These are phyloP conservation scores for Sinapis alba DNA, from an alignment of 441 rosid genomes.

Conservation along the genomic window DNA sequence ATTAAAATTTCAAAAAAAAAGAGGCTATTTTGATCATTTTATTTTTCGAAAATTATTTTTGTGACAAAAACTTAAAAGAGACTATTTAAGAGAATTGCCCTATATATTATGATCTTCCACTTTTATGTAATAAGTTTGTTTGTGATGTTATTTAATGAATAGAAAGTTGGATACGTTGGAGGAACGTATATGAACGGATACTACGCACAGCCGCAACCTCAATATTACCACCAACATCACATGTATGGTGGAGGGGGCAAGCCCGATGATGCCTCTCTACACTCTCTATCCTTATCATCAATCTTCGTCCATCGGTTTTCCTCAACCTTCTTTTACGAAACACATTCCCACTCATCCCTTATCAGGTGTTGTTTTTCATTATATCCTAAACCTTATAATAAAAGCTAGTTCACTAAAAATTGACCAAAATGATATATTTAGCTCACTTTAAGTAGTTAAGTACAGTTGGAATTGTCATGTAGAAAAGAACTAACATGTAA, in stretches of 20 bases:
- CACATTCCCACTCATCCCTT: conserved; percentile 30
- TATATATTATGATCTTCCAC: too few relatives aligned
- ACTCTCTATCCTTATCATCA: conserved; percentile 73
- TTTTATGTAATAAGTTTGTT: background rate
- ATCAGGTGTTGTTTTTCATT: conserved; percentile 25
- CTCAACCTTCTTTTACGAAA: conserved; percentile 50
- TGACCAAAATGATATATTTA: background rate
- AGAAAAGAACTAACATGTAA: background rate
- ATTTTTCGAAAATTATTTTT: too few relatives aligned
- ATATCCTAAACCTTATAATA: conserved; percentile 17
- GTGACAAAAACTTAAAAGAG: too few relatives aligned
- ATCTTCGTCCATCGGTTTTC: conserved; percentile 69
- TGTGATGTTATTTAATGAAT: conserved; percentile 15
- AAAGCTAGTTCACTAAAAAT: background rate
- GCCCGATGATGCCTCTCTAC: conserved; percentile 78
- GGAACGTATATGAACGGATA: conserved; percentile 79
- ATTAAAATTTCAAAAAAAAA: too few relatives aligned
- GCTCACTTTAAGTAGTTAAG: background rate
- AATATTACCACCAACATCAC: conserved; percentile 33
- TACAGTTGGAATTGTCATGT: background rate
- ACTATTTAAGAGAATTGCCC: too few relatives aligned
- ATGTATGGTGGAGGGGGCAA: conserved; percentile 50
- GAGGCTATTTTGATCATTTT: too few relatives aligned
- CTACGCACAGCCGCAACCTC: conserved; percentile 64
- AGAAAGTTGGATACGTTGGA: conserved; percentile 73